A percentile compares a stretch with the other conserved stretches of the same genome.
Evolutionary conservation across 805 yeast genomes (phyloP).

Genomic region (Saccharomyces jurei): DNA sequence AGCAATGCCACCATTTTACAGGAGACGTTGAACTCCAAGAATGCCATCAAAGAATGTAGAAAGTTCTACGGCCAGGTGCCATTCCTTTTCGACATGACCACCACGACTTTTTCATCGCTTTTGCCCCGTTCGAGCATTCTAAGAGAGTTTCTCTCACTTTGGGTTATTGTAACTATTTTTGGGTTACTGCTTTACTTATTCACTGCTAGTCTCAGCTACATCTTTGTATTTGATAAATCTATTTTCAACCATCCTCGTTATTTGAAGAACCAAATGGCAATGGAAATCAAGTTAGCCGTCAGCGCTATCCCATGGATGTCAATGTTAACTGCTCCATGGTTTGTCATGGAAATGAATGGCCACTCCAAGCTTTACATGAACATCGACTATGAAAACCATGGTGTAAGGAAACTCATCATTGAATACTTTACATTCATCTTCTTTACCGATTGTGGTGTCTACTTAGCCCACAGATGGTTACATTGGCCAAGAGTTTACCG

Average conservation of each 20-base stretch:
- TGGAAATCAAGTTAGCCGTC: slow-evolving; percentile 73
- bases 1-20: slow-evolving; percentile 20
- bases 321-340: slow-evolving; percentile 80
- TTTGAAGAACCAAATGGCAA: slow-evolving; percentile 81
- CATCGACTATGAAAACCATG: slow-evolving; percentile 54
- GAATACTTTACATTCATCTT: slow-evolving; percentile 77
- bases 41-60: slow-evolving; percentile 15
- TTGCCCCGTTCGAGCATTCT: slow-evolving; percentile 63
- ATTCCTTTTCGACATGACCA: slow-evolving; percentile 46
- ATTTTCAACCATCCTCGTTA: slow-evolving; percentile 94
- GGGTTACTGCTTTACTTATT: slow-evolving; percentile 78
- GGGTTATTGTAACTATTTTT: slow-evolving; percentile 63
- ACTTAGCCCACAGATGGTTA: slow-evolving; percentile 82
- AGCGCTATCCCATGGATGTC: slow-evolving; percentile 89
- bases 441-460: slow-evolving; percentile 91
- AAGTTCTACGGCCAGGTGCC: slow-evolving; percentile 59
- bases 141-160: slow-evolving; percentile 64
- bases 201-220: slow-evolving; percentile 71
- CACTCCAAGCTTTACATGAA: slow-evolving; percentile 70
- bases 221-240: slow-evolving; percentile 74
- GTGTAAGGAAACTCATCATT: slow-evolving; percentile 51
- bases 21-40: slow-evolving; percentile 10
- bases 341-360: slow-evolving; percentile 75
- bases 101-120: slow-evolving; percentile 55
- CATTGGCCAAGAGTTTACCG: slow-evolving; percentile 91